Base-by-base conservation (phyloP, 352 stramenopile species). In the Globisporangium polare region DNA sequence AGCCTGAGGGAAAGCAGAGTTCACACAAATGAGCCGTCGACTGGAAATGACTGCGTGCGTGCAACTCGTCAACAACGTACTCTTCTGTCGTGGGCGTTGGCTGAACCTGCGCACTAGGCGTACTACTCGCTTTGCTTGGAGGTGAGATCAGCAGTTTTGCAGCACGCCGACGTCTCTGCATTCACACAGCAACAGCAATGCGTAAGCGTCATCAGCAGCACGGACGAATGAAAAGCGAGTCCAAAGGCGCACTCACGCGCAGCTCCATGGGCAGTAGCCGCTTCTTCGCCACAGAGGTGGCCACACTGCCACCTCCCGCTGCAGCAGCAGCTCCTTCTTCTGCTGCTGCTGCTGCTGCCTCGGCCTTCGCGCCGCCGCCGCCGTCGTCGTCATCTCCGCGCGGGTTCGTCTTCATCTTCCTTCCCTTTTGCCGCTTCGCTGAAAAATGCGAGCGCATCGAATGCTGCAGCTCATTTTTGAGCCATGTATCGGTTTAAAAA, bases 211-310 rank as follows among this genome's bases (percentile, higher is more conserved):
- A 65, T 22, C 27, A n/a, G 15, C 22, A 43, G 27, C 22, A n/a
- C 2, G 24, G 50, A 20, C 22, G 17, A 27, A 56, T 17, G 42
- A 39, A 35, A 13, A 20, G 46, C 7, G 20, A 53, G 53, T 24
- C 49, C 42, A 50, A 65, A 4, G 12, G 29, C 22, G 1, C 5
- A 77, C 83, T 47, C 29, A 92, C 83, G 53, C 83, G 76, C 59
- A 92, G 49, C 31, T 92, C 83, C 75, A 80, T 92, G 1, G 83
- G 83, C 43, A 92, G 66, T 22, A 92, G 62, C 9, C 83, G 71
- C 71, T 87, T 88, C 67, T 86, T 88, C 33, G 56, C 58, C 26
- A 47, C 49, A 15, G 66, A 43, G 12, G 53, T 27, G 13, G 45
- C 33, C 24, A 66, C 41, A 2, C 12, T 22, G 15, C 18, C 37